Conservation (phyloP, 768 basidiomycete genomes). For the Chalciporus sphaerocephalus region DNA sequence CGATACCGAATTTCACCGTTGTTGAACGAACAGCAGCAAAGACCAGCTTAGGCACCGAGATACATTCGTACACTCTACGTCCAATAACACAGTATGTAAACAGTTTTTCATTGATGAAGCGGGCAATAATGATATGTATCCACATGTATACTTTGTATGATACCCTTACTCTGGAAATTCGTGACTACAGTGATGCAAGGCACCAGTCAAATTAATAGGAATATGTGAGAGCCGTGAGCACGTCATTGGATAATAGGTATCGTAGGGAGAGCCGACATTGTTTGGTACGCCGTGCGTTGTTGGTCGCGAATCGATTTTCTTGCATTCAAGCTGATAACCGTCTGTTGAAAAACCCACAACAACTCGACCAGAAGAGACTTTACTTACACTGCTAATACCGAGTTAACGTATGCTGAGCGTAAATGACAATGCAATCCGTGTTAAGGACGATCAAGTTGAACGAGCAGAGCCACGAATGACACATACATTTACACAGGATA, state of each 20-base stretch:
- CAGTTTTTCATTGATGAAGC: too few species aligned
- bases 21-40: too few species aligned
- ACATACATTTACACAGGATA: conserved; percentile 18
- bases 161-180: too few species aligned
- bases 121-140: too few species aligned
- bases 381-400: conserved; percentile 24
- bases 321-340: conserved; percentile 10
- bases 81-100: too few species aligned
- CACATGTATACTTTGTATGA: too few species aligned
- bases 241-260: conserved; percentile 13
- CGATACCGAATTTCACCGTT: background rate
- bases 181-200: too few species aligned
- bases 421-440: background rate
- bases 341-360: background rate
- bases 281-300: background rate
- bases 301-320: conserved; percentile 18
- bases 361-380: background rate
- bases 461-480: background rate
- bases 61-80: too few species aligned
- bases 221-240: too few species aligned
- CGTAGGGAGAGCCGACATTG: conserved; percentile 16
- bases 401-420: conserved; percentile 20
- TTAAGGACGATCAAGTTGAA: background rate
- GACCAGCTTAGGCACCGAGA: too few species aligned
- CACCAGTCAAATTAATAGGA: too few species aligned